Percentiles rank a stretch among this genome's conserved stretches.
Conservation (phyloP, 768 basidiomycete genomes). For the Russula ochroleuca region DNA sequence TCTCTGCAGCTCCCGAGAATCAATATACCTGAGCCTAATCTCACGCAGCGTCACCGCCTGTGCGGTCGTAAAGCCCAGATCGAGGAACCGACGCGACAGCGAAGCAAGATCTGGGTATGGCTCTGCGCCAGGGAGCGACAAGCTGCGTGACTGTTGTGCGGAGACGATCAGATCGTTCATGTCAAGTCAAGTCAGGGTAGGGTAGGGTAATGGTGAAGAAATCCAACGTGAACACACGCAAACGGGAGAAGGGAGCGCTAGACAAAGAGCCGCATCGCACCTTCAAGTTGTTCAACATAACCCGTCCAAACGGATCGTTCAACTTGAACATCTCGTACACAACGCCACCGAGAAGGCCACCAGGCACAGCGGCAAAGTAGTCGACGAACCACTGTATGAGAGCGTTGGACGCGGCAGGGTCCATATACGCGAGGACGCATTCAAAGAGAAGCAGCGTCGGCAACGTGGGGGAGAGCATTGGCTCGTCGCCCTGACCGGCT, state of each 20-base stretch:
- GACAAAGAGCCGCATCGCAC: constrained; percentile 38
- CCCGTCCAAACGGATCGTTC: constrained; percentile 81
- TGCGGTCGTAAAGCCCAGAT: constrained; percentile 51
- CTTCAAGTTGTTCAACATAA: constrained; percentile 86
- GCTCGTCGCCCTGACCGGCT: neutral
- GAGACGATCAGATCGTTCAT: neutral
- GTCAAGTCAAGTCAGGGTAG: neutral
- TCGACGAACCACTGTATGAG: constrained; percentile 73
- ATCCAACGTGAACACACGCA: neutral
- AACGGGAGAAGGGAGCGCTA: neutral
- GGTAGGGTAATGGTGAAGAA: neutral
- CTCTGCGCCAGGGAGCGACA: constrained; percentile 67
- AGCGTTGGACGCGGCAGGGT: constrained; percentile 49
- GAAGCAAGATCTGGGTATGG: constrained; percentile 56
- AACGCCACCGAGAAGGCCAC: constrained; percentile 47
- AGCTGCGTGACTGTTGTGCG: constrained; percentile 32
- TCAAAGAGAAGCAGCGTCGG: constrained; percentile 89
- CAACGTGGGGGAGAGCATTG: constrained; percentile 52
- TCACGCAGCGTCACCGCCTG: constrained; percentile 63
- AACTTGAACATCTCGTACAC: constrained; percentile 95
- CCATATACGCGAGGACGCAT: constrained; percentile 90
- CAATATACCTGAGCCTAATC: constrained; percentile 53
- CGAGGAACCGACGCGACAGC: constrained; percentile 56
- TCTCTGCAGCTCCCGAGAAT: constrained; percentile 51
- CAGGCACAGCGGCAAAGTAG: constrained; percentile 37